These are phyloP conservation scores for Babesia ovis DNA, from an alignment of 169 alveolate genomes.

Conservation along the genomic window DNA sequence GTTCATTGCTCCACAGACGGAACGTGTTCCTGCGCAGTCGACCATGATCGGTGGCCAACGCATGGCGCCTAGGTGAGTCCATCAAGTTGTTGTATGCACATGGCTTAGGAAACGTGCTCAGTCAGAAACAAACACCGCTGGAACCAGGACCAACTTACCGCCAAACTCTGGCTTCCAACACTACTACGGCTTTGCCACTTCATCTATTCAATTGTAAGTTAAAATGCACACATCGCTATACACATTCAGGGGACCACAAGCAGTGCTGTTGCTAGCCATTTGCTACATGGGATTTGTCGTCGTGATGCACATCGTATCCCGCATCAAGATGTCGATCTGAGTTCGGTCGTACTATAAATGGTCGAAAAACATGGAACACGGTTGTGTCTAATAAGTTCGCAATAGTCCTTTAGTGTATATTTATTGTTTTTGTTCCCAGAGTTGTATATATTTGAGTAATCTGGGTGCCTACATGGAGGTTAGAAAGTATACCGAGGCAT, in stretches of 20 bases:
- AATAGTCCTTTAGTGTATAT: background rate
- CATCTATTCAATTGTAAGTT: conserved; percentile 60
- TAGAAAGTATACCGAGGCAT: background rate
- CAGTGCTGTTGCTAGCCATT: conserved; percentile 72
- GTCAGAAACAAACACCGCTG: conserved; percentile 35
- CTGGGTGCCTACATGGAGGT: conserved; percentile 39
- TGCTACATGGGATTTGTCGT: conserved; percentile 80
- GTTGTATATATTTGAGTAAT: conserved; percentile 26
- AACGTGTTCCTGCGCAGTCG: conserved; percentile 33
- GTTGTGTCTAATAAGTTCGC: background rate
- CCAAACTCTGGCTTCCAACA: conserved; percentile 67
- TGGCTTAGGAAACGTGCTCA: conserved; percentile 40
- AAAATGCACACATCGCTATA: background rate
- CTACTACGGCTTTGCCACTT: conserved; percentile 59
- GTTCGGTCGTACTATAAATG: background rate
- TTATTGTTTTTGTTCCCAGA: conserved; percentile 29
- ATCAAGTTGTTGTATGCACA: background rate
- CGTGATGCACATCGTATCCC: conserved; percentile 72
- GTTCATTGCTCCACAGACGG: conserved; percentile 16
- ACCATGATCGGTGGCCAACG: conserved; percentile 72
- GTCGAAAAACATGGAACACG: background rate
- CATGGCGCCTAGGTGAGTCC: conserved; percentile 45
- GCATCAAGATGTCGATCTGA: conserved; percentile 57
- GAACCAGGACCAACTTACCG: conserved; percentile 61
- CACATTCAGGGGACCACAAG: conserved; percentile 72